Evolutionary conservation across 176 grass and related monocot species (phyloP), one percentile per base, ranked within the genome.

Genomic region (Elaeis guineensis): DNA sequence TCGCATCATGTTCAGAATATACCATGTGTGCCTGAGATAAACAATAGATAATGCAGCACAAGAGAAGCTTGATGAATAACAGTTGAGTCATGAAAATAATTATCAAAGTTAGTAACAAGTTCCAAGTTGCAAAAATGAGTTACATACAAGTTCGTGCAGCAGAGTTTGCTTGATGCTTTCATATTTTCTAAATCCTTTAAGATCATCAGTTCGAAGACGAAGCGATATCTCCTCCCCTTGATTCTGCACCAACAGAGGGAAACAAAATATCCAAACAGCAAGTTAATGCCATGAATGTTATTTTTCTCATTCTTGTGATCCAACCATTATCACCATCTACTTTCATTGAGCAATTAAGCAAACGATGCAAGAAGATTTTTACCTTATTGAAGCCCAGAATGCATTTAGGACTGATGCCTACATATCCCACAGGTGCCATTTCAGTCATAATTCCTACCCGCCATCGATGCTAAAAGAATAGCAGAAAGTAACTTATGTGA

Each of bases 331-430:
- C 35, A 44, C 35, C 7, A 12, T 44, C 35, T 44, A 44, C 11
- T 44, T 14, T 44, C 11, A 14, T 14, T 44, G 35, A 44, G 35
- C 35, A 9, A 44, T 44, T 44, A 44, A 44, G 9, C 1, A 44
- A 44, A 44, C 14, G 35, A 44, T 44, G 35, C 2, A 9, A 28
- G 3, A 58, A 69, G 21, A 24, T 51, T 51, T 30, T 75, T 21
- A 90, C 92, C 92, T 89, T 97, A 80, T 91, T 97, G 67, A 97
- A 85, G 57, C 92, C 92, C 62, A 97, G 75, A 75, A 91, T 80
- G 52, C 92, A 97, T 80, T 89, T 84, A 0, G 87, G 92, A 80
- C 87, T 91, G 61, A 97, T 62, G 5, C 92, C 92, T 24, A 91
- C 92, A 83, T 91, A 89, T 63, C 92, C 92, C 17, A 85, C 72